A percentile compares a stretch with the other conserved stretches of the same genome.
Conservation (phyloP, 805 yeast species). For the Ogataea degrootiae region DNA sequence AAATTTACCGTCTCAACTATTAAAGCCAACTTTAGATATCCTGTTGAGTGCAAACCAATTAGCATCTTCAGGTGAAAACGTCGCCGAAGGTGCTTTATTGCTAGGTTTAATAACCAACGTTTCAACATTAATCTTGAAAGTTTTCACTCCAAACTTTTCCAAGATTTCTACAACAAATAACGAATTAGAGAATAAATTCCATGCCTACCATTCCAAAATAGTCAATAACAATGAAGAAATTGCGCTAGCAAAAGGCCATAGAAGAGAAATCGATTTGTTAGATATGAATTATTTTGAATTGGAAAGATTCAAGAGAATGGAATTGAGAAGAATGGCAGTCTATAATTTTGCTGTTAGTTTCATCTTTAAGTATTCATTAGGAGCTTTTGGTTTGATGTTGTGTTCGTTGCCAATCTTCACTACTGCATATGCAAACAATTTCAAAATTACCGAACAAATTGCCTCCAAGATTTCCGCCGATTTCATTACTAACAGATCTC, state of each 20-base stretch:
- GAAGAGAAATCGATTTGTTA: constrained; percentile 68
- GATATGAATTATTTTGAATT: constrained; percentile 80
- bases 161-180: constrained; percentile 72
- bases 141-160: constrained; percentile 89
- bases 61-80: constrained; percentile 57
- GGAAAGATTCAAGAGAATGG: constrained; percentile 71
- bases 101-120: constrained; percentile 77
- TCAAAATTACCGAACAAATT: constrained; percentile 40
- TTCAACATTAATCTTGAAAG: constrained; percentile 66
- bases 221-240: constrained; percentile 80
- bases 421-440: constrained; percentile 27
- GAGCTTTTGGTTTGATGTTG: constrained; percentile 85
- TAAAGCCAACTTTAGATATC: constrained; percentile 80
- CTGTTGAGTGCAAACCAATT: constrained; percentile 76
- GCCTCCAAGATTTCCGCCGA: constrained; percentile 56
- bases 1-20: constrained; percentile 71
- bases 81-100: constrained; percentile 73
- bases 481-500: constrained; percentile 82
- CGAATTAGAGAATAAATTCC: constrained; percentile 76
- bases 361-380: constrained; percentile 89
- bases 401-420: constrained; percentile 85
- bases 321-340: constrained; percentile 63
- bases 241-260: constrained; percentile 78
- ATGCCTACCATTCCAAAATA: constrained; percentile 76
- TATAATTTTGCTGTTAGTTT: constrained; percentile 86